Evolutionary conservation across 805 yeast species (phyloP).

Genomic region (Candida corydali): DNA sequence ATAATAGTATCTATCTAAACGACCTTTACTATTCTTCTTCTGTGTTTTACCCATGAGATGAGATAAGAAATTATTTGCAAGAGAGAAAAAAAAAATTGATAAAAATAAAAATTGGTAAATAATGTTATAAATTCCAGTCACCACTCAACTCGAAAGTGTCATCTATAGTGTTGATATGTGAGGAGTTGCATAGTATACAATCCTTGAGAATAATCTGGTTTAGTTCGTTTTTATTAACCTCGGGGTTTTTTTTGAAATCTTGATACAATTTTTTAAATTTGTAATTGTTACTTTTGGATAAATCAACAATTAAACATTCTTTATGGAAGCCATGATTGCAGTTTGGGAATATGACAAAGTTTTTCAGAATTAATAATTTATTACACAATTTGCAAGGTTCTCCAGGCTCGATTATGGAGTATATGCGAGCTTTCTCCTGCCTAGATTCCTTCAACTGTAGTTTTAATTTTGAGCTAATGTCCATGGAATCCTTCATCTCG

Average conservation of each 20-base stretch:
- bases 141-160: conserved; percentile 38
- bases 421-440: conserved; percentile 37
- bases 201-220: conserved; percentile 58
- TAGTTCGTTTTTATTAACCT: conserved; percentile 43
- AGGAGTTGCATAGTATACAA: conserved; percentile 76
- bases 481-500: conserved; percentile 73
- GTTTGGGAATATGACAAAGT: conserved; percentile 76
- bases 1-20: conserved; percentile 95
- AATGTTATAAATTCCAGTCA: conserved; percentile 4
- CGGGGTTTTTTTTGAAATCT: conserved; percentile 43
- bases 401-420: conserved; percentile 73
- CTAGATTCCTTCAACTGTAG: conserved; percentile 50
- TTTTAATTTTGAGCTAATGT: conserved; percentile 55
- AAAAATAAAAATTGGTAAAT: background rate
- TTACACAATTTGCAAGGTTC: conserved; percentile 74
- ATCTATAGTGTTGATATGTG: conserved; percentile 67
- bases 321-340: conserved; percentile 88
- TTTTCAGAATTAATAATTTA: conserved; percentile 61
- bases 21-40: conserved; percentile 96
- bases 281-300: conserved; percentile 58
- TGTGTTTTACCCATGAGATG: conserved; percentile 75
- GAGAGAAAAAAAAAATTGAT: background rate
- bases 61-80: conserved; percentile 1
- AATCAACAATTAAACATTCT: conserved; percentile 71
- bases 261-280: conserved; percentile 60